Conservation (phyloP, 306 rosid genomes). For the Hippophae rhamnoides region DNA sequence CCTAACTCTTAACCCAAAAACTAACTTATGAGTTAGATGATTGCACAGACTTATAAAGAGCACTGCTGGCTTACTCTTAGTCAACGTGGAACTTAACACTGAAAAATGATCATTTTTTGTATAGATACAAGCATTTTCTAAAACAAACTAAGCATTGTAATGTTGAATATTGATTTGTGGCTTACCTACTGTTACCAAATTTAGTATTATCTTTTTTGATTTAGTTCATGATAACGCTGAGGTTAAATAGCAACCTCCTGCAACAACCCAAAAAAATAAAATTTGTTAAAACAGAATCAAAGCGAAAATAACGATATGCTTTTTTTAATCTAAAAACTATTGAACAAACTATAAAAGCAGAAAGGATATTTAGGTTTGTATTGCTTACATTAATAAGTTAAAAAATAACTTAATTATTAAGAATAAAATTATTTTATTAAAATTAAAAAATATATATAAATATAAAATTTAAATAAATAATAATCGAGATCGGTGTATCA, state of each 20-base stretch:
- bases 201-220: slow-evolving; percentile 73
- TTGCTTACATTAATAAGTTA: slow-evolving; percentile 48
- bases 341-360: slow-evolving; percentile 1
- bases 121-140: background rate
- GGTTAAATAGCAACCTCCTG: slow-evolving; percentile 90
- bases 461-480: too few relatives aligned
- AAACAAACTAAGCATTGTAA: slow-evolving; percentile 4
- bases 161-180: slow-evolving; percentile 13
- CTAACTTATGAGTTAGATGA: too few relatives aligned
- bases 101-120: too few relatives aligned
- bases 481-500: too few relatives aligned
- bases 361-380: slow-evolving; percentile 3
- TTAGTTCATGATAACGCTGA: slow-evolving; percentile 84
- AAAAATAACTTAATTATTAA: too few relatives aligned
- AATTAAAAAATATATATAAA: too few relatives aligned
- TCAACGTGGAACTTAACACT: too few relatives aligned
- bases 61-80: too few relatives aligned
- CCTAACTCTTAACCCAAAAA: too few relatives aligned
- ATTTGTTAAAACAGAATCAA: slow-evolving; percentile 10
- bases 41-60: too few relatives aligned
- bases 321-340: slow-evolving; percentile 8
- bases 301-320: slow-evolving; percentile 3
- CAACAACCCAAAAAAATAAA: slow-evolving; percentile 13
- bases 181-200: slow-evolving; percentile 94
- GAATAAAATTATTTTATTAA: too few relatives aligned